Evolutionary conservation across 2,329 filamentous ascomycete genomes (phyloP), one percentile per base, ranked within the genome.

Genomic region (Xylaria sp.): DNA sequence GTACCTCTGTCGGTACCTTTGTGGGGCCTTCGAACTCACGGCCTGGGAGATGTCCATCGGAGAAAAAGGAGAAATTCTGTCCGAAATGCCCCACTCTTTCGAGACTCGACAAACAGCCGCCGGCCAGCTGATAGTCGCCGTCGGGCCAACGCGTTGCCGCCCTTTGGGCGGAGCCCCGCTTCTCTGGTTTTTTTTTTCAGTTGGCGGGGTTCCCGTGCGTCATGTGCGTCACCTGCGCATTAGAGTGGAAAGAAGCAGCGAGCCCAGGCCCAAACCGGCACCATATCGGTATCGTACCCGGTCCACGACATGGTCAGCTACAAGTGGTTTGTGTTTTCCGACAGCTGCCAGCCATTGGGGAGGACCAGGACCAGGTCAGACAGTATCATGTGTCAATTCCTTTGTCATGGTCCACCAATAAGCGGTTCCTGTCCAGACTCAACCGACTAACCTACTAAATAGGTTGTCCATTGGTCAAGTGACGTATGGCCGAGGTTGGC

Each of bases 401-500:
- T 64, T 60, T 56, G 57, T 66, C 58, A 64, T 37, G 38, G 19
- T 42, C 61, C 57, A 59, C 61, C 61, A 64, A 63, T 61, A 38
- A 51, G 53, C 53, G 52, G 35, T 38, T n/a, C 11, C 17, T 14
- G 28, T n/a, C 2, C 15, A 11, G 21, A 6, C 43, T 28, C 43
- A 28, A 28, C 8, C 8, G 40, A n/a, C 40, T 19, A 42, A 19
- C 40, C 40, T 19, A 42, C 11, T 46, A 46, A 17, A 23, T 25
- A 23, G 11, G 49, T 40, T 51, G 54, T 56, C 50, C 55, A 57
- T 61, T 40, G 15, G 37, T 17, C 11, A 50, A 63, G 66, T 73
- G 69, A 72, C 68, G 68, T 69, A 68, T 63, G 52, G 55, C 65
- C 60, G 63, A 66, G 54, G 50, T 60, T 69, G 58, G 66, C 72